A percentile compares a stretch with the other conserved stretches of the same genome.
Evolutionary conservation across 768 basidiomycete species (phyloP).

Genomic region (Podaxis rugospora): DNA sequence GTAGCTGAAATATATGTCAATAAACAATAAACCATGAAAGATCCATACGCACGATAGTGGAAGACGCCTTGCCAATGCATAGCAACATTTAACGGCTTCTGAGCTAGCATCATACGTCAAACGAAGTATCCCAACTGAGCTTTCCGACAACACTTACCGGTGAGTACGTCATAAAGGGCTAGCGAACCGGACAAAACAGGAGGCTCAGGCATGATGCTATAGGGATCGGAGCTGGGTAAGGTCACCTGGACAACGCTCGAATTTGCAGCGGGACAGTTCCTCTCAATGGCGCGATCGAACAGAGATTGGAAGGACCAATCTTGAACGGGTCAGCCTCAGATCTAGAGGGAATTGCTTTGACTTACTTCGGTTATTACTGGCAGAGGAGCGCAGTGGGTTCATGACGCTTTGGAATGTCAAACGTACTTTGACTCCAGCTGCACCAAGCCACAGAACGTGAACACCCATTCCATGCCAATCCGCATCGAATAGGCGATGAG

Average conservation of each 20-base stretch:
- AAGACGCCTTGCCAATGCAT: constrained; percentile 60
- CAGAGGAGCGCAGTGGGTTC: constrained; percentile 63
- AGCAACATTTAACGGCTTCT: constrained; percentile 48
- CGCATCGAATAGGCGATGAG: constrained; percentile 82
- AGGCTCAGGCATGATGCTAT: constrained; percentile 52
- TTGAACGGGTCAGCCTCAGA: constrained; percentile 20
- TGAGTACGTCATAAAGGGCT: constrained; percentile 45
- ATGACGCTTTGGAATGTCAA: constrained; percentile 73
- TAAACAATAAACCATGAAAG: not conserved
- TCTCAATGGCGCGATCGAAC: constrained; percentile 63
- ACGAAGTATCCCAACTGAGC: not conserved
- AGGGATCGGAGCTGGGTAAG: constrained; percentile 37
- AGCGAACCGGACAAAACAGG: constrained; percentile 24
- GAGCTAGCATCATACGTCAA: constrained; percentile 22
- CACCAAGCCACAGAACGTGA: constrained; percentile 62
- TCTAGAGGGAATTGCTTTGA: not conserved
- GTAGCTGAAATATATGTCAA: not conserved
- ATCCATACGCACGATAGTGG: constrained; percentile 47
- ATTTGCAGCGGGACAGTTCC: constrained; percentile 64
- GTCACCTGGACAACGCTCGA: constrained; percentile 51
- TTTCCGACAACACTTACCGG: constrained; percentile 28
- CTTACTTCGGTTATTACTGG: constrained; percentile 52
- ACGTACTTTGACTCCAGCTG: constrained; percentile 56
- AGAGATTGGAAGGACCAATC: constrained; percentile 73
- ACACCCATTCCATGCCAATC: constrained; percentile 90